Conservation (phyloP, 2,329 filamentous ascomycete genomes). For the Fusarium concolor region DNA sequence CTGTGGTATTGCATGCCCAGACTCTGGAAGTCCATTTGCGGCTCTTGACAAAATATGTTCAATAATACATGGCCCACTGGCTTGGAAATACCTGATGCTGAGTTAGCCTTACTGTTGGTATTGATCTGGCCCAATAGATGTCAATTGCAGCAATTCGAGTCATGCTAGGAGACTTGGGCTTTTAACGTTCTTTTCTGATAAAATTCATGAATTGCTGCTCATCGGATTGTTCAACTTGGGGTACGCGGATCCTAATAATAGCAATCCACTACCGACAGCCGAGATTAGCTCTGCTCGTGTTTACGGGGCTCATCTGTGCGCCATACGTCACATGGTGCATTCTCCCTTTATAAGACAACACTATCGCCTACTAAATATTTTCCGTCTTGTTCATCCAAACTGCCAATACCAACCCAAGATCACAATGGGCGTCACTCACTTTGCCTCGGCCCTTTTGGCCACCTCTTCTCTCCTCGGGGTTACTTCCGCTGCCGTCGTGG, state of each 20-base stretch:
- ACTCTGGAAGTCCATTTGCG: too few relatives aligned
- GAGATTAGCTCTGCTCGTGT: conserved; percentile 20
- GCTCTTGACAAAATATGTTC: too few relatives aligned
- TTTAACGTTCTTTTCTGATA: not conserved
- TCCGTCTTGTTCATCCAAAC: not conserved
- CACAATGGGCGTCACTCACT: conserved; percentile 3
- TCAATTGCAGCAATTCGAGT: not conserved
- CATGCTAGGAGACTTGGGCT: not conserved
- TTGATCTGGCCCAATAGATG: not conserved
- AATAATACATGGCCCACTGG: too few relatives aligned
- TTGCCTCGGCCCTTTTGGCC: conserved; percentile 18
- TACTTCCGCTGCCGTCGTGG: conserved; percentile 24
- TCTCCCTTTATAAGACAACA: not conserved
- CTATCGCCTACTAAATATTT: not conserved
- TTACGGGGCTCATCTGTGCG: not conserved
- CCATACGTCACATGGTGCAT: not conserved
- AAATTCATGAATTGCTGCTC: not conserved
- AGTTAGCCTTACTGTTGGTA: not conserved
- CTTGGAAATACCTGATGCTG: accelerated
- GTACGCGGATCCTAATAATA: not conserved
- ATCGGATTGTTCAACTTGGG: not conserved
- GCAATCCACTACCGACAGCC: not conserved
- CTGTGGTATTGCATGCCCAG: too few relatives aligned
- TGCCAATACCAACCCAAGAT: not conserved
- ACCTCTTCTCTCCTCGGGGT: not conserved